These are phyloP conservation scores for Endoconidiophora laricicola DNA, from an alignment of 2,329 filamentous ascomycete genomes.

Conservation along the genomic window DNA sequence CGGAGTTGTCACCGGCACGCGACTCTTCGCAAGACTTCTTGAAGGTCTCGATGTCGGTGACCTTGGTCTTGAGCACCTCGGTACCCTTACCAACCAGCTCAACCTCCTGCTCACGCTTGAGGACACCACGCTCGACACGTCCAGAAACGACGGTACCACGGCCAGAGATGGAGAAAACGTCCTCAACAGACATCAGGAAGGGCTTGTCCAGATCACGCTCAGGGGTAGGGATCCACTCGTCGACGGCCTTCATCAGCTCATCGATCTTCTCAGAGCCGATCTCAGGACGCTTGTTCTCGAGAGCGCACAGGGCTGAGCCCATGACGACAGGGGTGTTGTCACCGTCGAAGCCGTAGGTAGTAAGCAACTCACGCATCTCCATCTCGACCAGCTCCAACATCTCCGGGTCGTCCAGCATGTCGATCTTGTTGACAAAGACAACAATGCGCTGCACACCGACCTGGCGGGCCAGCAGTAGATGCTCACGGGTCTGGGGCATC, in stretches of 20 bases:
- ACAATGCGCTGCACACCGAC: slow-evolving; percentile 97
- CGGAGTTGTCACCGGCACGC: slow-evolving; percentile 92
- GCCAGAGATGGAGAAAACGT: slow-evolving; percentile 76
- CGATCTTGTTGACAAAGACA: slow-evolving; percentile 99
- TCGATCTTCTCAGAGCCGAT: slow-evolving; percentile 82
- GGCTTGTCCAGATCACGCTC: slow-evolving; percentile 91
- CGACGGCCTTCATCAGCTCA: slow-evolving; percentile 76
- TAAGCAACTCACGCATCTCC: slow-evolving; percentile 97
- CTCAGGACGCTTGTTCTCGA: slow-evolving; percentile 73
- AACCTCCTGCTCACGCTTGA: slow-evolving; percentile 89
- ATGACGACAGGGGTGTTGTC: slow-evolving; percentile 96
- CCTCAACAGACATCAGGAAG: slow-evolving; percentile 97
- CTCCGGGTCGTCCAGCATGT: slow-evolving; percentile 91
- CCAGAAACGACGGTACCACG: slow-evolving; percentile 95
- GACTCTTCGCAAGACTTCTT: slow-evolving; percentile 99
- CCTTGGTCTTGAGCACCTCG: slow-evolving; percentile 88
- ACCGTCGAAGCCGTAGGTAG: slow-evolving; percentile 87
- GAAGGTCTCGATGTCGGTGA: slow-evolving; percentile 99
- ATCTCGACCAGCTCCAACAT: slow-evolving; percentile 99
- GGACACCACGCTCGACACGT: slow-evolving; percentile 84
- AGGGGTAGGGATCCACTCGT: slow-evolving; percentile 92
- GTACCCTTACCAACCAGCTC: slow-evolving; percentile 81
- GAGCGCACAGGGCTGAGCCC: slow-evolving; percentile 87
- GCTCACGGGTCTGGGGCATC: slow-evolving; percentile 98
- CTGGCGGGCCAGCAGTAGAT: slow-evolving; percentile 92